phyloP scores from a whole-genome alignment of 345 rosid species.

The Ailanthus altissimus region DNA sequence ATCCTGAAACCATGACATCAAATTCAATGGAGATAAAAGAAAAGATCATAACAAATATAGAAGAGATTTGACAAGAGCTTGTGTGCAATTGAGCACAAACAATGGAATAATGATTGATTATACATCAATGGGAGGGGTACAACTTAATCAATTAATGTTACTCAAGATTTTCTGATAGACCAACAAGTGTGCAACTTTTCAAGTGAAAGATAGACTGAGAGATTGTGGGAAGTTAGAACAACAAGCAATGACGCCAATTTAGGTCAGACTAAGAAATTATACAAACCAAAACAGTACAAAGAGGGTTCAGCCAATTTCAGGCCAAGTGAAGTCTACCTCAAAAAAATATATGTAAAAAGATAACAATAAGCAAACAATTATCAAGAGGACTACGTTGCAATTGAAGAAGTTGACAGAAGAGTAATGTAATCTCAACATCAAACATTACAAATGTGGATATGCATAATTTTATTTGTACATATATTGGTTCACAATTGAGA shows the following conservation, averaged over 20 bases:
- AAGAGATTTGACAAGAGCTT: too few species aligned
- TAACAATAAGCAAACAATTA: too few species aligned
- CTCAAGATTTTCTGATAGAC: too few species aligned
- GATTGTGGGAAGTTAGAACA: not conserved
- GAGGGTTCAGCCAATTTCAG: not conserved
- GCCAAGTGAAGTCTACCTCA: not conserved
- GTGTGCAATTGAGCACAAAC: too few species aligned
- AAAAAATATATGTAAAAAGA: too few species aligned
- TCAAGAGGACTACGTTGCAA: not conserved
- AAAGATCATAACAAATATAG: not conserved
- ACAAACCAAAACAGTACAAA: not conserved
- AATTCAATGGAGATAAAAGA: slow-evolving; percentile 3
- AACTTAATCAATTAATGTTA: not conserved
- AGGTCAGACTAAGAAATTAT: not conserved
- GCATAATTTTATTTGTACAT: not conserved
- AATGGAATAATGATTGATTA: too few species aligned
- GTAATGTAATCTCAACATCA: not conserved
- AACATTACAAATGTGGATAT: not conserved
- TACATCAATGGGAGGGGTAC: not conserved
- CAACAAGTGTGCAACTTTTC: too few species aligned
- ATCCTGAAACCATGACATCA: slow-evolving; percentile 44
- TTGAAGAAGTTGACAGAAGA: not conserved
- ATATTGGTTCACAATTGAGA: not conserved
- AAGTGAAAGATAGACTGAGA: too few species aligned
- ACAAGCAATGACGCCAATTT: not conserved